Percentiles rank a stretch among this genome's conserved stretches.
These are phyloP conservation scores for Delphinella strobiligena DNA, from an alignment of 2,329 filamentous ascomycete species.

Conservation along the genomic window DNA sequence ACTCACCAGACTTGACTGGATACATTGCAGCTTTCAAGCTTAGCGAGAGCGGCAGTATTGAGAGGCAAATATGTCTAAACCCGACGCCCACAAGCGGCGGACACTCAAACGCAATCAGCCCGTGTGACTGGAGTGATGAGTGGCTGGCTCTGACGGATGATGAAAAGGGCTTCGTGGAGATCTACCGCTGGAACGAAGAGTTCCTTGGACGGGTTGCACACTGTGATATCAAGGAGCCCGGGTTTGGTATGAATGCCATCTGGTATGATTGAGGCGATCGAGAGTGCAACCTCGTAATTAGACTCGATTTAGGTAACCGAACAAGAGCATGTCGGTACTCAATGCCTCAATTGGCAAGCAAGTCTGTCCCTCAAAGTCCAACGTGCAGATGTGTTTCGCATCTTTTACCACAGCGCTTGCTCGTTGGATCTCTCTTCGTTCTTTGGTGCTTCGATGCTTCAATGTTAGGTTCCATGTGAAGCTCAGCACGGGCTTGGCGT, in stretches of 20 bases:
- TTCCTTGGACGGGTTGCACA: slow-evolving; percentile 66
- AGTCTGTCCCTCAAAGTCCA: no score
- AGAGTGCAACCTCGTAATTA: no score
- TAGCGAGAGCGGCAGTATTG: slow-evolving; percentile 54
- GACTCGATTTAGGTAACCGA: no score
- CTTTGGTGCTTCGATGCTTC: no score
- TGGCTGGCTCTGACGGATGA: slow-evolving; percentile 87
- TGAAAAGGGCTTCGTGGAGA: slow-evolving; percentile 75
- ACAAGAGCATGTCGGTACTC: no score
- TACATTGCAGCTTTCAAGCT: slow-evolving; percentile 75
- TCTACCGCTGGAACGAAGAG: slow-evolving; percentile 78
- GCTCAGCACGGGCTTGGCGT: no score
- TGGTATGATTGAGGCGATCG: slow-evolving; percentile 61
- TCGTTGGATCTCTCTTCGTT: no score
- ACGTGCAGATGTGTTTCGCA: no score
- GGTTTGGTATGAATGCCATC: slow-evolving; percentile 93
- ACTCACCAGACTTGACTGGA: slow-evolving; percentile 62
- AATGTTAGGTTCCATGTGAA: no score
- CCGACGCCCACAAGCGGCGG: slow-evolving; percentile 80
- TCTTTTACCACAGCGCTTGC: no score
- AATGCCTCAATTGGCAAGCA: no score
- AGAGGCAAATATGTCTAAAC: slow-evolving; percentile 67
- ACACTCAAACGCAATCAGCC: slow-evolving; percentile 78
- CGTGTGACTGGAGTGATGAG: slow-evolving; percentile 74
- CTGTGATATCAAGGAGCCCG: slow-evolving; percentile 69